phyloP scores from a whole-genome alignment of 2,329 filamentous ascomycete genomes.

The Stagonosporopsis rhizophila region DNA sequence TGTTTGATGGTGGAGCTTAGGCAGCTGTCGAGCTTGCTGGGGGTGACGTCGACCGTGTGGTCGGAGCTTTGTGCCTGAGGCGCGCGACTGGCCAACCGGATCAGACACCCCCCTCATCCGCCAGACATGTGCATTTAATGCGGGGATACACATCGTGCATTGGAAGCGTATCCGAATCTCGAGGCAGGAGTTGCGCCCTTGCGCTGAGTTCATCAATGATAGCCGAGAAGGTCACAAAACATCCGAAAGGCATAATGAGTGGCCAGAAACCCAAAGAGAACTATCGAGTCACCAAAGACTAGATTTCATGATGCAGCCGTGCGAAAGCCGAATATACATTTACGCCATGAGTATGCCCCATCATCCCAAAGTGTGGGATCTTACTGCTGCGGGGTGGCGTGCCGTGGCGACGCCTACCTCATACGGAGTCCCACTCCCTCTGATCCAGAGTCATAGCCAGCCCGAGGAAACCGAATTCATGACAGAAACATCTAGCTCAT shows the following conservation, averaged over 20 bases:
- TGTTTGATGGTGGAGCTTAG: conserved; percentile 23
- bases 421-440: conserved; percentile 42
- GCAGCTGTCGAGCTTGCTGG: conserved; percentile 29
- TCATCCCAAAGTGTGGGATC: conserved; percentile 48
- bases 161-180: background rate
- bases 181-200: too few relatives aligned
- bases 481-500: conserved; percentile 44
- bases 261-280: background rate
- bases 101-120: conserved; percentile 8
- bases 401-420: conserved; percentile 39
- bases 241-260: background rate
- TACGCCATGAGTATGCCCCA: conserved; percentile 52
- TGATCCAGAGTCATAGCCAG: conserved; percentile 52
- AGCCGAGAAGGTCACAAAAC: background rate
- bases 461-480: conserved; percentile 47
- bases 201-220: too few relatives aligned
- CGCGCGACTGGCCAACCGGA: conserved; percentile 17
- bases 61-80: conserved; percentile 20
- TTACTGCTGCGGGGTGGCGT: conserved; percentile 38
- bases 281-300: conserved; percentile 36
- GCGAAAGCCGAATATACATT: conserved; percentile 48
- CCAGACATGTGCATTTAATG: conserved; percentile 3
- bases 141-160: conserved; percentile 6
- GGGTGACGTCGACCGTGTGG: conserved; percentile 39
- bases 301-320: conserved; percentile 43